Base-by-base conservation (phyloP, 768 basidiomycete genomes). In the Mycena filopes region DNA sequence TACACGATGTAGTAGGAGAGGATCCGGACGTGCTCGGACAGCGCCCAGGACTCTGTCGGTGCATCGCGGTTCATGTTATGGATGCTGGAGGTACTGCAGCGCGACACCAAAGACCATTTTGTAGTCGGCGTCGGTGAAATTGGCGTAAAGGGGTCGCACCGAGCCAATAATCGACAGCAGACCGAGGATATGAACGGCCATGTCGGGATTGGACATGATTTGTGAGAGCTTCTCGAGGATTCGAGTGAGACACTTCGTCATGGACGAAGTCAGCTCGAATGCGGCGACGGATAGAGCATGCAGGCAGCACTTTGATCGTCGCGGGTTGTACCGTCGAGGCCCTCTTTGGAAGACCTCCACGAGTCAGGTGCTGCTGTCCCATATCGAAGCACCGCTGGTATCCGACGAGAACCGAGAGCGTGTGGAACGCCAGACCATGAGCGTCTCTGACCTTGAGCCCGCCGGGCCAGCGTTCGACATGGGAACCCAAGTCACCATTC, bases 151-250 rank as follows among this genome's bases (percentile, higher is more conserved):
- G 8, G 85, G 78, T 1, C 87, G 90, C 16, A 92, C 84, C 2
- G 95, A 93, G 4, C 94, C 95, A 47, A 98, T 85, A 65, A 98
- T 90, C 45, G 88, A 86, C 25, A 99, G 86, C 75, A 99, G 93
- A 66, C 93, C 93, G 63, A 99, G 88, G 74, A 99, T 96, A 74
- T 99, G 96, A n/a, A 96, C 92, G 8, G 95, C 92, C 86, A 98
- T 92, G 64, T 89, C 89, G 3, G 95, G 89, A 57, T 93, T 95
- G 1, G 94, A 94, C 90, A 98, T 96, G 78, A 99, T 97, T 75
- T 93, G 91, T 9, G 92, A 90, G 29, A 99, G 84, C 76, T 93
- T 94, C 71, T 92, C 91, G 61, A 99, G 81, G 55, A 98, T 94
- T 38, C 85, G 82, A 9, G 94, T 86, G 38, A 98, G 81, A 70